phyloP scores from a whole-genome alignment of 2,329 filamentous ascomycete genomes.

The Colletotrichum australisinense region DNA sequence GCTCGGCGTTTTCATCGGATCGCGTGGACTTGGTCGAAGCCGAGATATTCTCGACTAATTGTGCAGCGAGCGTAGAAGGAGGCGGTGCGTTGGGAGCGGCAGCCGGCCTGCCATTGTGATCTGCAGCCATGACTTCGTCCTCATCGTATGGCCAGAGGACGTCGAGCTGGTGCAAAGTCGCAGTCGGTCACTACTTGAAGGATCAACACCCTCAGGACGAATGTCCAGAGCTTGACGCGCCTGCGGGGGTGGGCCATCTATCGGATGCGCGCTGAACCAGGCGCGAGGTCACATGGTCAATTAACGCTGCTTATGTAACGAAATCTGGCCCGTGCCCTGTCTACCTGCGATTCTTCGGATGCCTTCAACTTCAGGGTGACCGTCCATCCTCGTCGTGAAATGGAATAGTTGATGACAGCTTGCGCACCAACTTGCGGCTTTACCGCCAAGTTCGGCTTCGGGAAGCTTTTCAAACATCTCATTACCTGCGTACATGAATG shows the following conservation, averaged over 20 bases:
- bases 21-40: slow-evolving; percentile 71
- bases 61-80: slow-evolving; percentile 87
- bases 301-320: not conserved
- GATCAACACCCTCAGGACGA: not conserved
- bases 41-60: slow-evolving; percentile 85
- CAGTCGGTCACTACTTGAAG: not conserved
- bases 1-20: slow-evolving; percentile 76
- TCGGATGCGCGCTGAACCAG: not conserved
- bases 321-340: not conserved
- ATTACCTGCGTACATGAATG: not conserved
- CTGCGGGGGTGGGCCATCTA: slow-evolving; percentile 8
- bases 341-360: not conserved
- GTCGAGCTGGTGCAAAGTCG: not conserved
- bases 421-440: not conserved
- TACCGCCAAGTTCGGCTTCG: not conserved
- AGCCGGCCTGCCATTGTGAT: slow-evolving; percentile 28
- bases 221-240: slow-evolving; percentile 8
- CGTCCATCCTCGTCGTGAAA: not conserved
- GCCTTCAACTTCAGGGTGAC: slow-evolving; percentile 1
- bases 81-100: slow-evolving; percentile 58
- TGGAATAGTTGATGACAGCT: not conserved
- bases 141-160: slow-evolving; percentile 9
- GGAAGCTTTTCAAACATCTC: too few species aligned
- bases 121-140: slow-evolving; percentile 27
- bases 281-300: slow-evolving; percentile 31